Evolutionary conservation across 768 basidiomycete species (phyloP).

Genomic region (Lactarius quietus): DNA sequence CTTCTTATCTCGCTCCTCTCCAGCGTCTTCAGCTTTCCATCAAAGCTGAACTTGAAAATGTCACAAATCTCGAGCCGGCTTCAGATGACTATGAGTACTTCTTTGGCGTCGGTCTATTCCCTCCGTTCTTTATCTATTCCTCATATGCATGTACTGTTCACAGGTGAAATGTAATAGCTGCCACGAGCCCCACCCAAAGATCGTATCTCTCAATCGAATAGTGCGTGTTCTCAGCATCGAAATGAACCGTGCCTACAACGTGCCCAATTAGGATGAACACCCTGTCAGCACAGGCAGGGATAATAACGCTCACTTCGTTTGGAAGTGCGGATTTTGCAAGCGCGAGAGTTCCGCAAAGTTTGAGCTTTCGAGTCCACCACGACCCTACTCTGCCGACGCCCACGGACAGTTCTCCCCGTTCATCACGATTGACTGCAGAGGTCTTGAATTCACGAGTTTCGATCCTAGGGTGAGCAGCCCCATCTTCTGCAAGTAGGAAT

Average conservation of each 20-base stretch:
- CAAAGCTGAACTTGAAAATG: conserved; percentile 77
- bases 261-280: conserved; percentile 53
- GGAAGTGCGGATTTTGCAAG: conserved; percentile 75
- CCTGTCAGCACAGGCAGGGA: conserved; percentile 66
- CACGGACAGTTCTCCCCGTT: conserved; percentile 59
- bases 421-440: conserved; percentile 77
- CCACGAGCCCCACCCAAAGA: conserved; percentile 69
- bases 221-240: conserved; percentile 37
- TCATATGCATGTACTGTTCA: conserved; percentile 11
- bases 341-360: conserved; percentile 82
- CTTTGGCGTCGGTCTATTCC: conserved; percentile 53
- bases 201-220: conserved; percentile 64
- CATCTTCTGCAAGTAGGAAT: background rate
- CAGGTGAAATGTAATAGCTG: conserved; percentile 81
- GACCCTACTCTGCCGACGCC: conserved; percentile 59
- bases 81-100: conserved; percentile 71
- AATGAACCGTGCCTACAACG: background rate
- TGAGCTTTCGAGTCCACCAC: conserved; percentile 46
- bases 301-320: conserved; percentile 72
- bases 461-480: conserved; percentile 57
- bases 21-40: conserved; percentile 64
- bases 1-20: conserved; percentile 20
- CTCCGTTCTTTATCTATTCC: background rate
- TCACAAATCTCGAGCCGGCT: conserved; percentile 66
- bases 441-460: conserved; percentile 78